A percentile compares a stretch with the other conserved stretches of the same genome.
phyloP scores from a whole-genome alignment of 1,284 basidiomycete genomes.

The Pyrrhoderma noxium region DNA sequence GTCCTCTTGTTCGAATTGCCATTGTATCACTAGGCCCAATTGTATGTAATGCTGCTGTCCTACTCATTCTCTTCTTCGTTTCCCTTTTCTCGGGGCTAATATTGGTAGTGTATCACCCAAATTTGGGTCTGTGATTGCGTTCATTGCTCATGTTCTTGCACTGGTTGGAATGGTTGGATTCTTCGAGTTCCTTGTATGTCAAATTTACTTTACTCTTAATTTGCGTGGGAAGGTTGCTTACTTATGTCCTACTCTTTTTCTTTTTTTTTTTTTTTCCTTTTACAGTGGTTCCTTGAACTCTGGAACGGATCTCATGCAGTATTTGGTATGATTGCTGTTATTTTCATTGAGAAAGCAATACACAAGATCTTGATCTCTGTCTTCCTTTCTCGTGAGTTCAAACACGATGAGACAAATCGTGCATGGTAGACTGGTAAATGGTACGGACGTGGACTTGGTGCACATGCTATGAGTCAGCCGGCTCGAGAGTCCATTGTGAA shows the following conservation, averaged over 20 bases:
- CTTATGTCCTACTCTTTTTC: background rate
- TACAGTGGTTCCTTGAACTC: constrained; percentile 86
- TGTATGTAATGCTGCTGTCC: constrained; percentile 88
- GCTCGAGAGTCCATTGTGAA: constrained; percentile 86
- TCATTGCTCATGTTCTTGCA: constrained; percentile 75
- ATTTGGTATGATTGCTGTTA: constrained; percentile 79
- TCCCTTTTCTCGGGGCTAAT: constrained; percentile 92
- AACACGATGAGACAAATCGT: constrained; percentile 94
- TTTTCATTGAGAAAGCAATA: constrained; percentile 82
- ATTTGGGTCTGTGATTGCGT: constrained; percentile 88
- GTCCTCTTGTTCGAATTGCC: constrained; percentile 84
- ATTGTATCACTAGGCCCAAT: constrained; percentile 92
- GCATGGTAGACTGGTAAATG: constrained; percentile 98
- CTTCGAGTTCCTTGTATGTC: constrained; percentile 88
- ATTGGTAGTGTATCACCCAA: constrained; percentile 73
- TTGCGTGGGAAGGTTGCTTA: too few relatives aligned
- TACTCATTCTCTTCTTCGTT: constrained; percentile 82
- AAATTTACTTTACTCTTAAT: too few relatives aligned
- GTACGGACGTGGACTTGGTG: constrained; percentile 88
- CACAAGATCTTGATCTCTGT: constrained; percentile 90
- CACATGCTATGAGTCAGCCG: constrained; percentile 83
- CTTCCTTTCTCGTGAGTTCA: constrained; percentile 92
- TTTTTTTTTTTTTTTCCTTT: constrained; percentile 19
- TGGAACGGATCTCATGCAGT: constrained; percentile 93
- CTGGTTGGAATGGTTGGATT: constrained; percentile 83